Base-by-base conservation (phyloP, 2,329 filamentous ascomycete genomes). In the Fusarium sterilihyphosum region DNA sequence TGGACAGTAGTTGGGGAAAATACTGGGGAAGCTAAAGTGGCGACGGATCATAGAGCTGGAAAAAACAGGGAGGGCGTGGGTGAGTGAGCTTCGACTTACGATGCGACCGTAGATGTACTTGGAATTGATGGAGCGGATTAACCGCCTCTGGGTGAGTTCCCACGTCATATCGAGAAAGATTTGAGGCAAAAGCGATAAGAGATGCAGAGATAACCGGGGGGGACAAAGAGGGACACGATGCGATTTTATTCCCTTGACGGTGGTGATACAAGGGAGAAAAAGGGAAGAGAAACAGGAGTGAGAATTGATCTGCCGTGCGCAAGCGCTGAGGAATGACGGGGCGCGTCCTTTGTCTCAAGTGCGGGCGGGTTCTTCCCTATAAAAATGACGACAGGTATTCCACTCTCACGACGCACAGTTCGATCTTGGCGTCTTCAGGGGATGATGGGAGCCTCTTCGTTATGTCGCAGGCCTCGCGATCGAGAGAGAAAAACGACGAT, bases 31-130 rank as follows among this genome's bases (percentile, higher is more conserved):
- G 65, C 52, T 72, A 61, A 67, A 68, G 72, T 74, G 72, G 72
- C 72, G 72, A 74, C 72, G 49, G 72, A 74, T 75, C 72, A 74
- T 73, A 54, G 72, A 49, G 47, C 26, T 65, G 66, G 37, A 66
- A 73, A 73, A 68, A 67, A 40, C 38, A 73, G 56, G 69, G 54
- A 35, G 33, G 33, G 33, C 58, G 58, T 41, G 49, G 12, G 49
- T 53, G 33, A 37, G 50, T 3, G 31, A 35, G 50, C 31, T 37
- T 53, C 33, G 38, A 75, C 73, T 53, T 75, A 75, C 73, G 46
- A 75, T 75, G 52, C 73, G 73, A 60, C 73, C 73, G 29, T 75
- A 75, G 54, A 75, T 75, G 73, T 75, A 75, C 71, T 75, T 75
- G 20, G 70, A 75, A 67, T 75, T 75, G 56, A 75, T 73, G 18